These are phyloP conservation scores for Salix purpurea DNA, from an alignment of 345 rosid genomes.

Conservation along the genomic window DNA sequence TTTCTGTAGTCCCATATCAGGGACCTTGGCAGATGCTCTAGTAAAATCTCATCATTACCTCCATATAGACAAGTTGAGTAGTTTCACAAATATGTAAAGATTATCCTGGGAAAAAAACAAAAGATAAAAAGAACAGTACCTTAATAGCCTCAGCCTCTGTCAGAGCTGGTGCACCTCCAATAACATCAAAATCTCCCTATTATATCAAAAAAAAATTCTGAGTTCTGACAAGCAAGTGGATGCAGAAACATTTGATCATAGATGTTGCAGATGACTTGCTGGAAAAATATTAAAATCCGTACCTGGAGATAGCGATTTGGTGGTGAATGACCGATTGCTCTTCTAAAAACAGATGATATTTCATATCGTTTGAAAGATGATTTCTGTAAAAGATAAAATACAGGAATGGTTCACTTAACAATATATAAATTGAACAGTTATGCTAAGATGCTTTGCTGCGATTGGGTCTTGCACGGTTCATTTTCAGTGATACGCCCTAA, in stretches of 20 bases:
- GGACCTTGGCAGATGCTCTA: not conserved
- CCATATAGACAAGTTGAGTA: not conserved
- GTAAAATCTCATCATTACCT: not conserved
- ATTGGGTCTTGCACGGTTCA: slow-evolving; percentile 4
- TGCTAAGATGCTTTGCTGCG: not conserved
- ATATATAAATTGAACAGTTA: slow-evolving; percentile 3
- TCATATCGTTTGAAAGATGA: slow-evolving; percentile 83
- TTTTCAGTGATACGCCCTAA: too few relatives aligned
- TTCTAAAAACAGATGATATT: slow-evolving; percentile 73
- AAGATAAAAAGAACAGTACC: slow-evolving; percentile 25
- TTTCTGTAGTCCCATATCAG: not conserved
- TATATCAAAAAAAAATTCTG: slow-evolving; percentile 23
- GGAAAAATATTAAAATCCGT: not conserved
- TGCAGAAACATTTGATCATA: not conserved
- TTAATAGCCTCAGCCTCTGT: slow-evolving; percentile 89
- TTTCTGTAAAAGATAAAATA: slow-evolving; percentile 48
- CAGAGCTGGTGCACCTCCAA: slow-evolving; percentile 85
- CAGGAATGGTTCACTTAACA: slow-evolving; percentile 4
- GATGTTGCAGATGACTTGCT: not conserved
- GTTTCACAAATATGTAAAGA: not conserved
- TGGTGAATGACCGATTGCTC: slow-evolving; percentile 92
- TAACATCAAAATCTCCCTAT: slow-evolving; percentile 92
- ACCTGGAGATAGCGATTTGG: slow-evolving; percentile 93
- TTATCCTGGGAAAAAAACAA: not conserved
- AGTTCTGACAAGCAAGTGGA: slow-evolving; percentile 14